Base-by-base conservation (phyloP, 2,329 filamentous ascomycete genomes). In the Triangularia setosa region DNA sequence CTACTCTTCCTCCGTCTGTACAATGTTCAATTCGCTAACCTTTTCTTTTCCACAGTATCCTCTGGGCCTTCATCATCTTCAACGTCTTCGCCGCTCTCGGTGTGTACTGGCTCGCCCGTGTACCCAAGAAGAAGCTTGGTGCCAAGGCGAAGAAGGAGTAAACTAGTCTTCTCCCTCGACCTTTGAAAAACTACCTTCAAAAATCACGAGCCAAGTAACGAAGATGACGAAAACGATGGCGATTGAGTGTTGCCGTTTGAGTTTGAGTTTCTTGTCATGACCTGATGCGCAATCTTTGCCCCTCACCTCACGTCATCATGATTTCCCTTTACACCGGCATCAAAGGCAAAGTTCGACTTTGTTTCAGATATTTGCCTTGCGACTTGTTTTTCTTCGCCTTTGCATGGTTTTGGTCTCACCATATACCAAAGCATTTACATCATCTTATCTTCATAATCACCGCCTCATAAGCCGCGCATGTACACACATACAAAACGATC, bases 61-160 rank as follows among this genome's bases (percentile, higher is more conserved):
- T 85, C 60, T 85, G 81, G 75, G 80, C 24, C 78, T 86, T 83
- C 64, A 80, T 84, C 66, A 75, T 78, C 33, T 84, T 86, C 74
- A 86, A 87, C 68, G 72, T 84, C 48, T 69, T 74, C 35, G 82
- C 76, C 0, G 83, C 83, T 0, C 75, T 86, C 7, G 60, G 18
- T 23, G 72, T 84, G 56, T 85, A 85, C 72, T 84, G 77, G 76
- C 69, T 81, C 70, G 75, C 71, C 1, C 66, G 76, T 25, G 75
- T 78, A 55, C 76, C 76, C 12, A 78, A 77, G 72, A 71, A 69
- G 9, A 74, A 71, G 69, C 64, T 69, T 9, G 68, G 67, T 3
- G 61, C 54, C 40, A 70, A 68, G 67, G 62, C 66, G 61, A 68
- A 69, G 67, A 67, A 70, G 66, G 63, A 70, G 9, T 68, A 69